Evolutionary conservation across 805 yeast species (phyloP).

Genomic region (Candida anglica): DNA sequence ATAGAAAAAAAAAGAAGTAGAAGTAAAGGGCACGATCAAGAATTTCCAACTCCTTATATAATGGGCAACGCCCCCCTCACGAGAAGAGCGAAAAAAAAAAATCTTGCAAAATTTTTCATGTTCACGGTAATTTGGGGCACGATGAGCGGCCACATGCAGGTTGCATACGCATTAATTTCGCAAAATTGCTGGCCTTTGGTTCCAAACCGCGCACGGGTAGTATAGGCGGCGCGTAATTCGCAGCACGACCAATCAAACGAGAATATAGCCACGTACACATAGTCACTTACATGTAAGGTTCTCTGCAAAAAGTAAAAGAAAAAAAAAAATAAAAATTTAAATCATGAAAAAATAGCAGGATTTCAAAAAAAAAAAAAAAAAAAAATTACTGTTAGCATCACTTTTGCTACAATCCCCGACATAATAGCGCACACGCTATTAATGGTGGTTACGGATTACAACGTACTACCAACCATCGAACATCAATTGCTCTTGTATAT

Average conservation of each 20-base stretch:
- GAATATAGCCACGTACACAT: slow-evolving; percentile 2
- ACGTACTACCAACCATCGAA: no score
- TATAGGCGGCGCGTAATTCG: slow-evolving; percentile 3
- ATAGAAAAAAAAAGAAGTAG: neutral
- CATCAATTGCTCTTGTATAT: no score
- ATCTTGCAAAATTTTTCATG: neutral
- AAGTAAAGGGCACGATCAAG: neutral
- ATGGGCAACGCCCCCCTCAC: slow-evolving; percentile 1
- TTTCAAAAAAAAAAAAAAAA: neutral
- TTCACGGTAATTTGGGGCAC: slow-evolving; percentile 1
- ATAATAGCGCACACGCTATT: no score
- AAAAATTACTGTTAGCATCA: no score
- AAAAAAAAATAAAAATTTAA: neutral
- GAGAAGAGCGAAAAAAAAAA: slow-evolving; percentile 1
- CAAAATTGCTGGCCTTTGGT: neutral
- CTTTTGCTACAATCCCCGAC: no score
- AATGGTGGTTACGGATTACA: no score
- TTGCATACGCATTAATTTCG: neutral
- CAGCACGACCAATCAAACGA: neutral
- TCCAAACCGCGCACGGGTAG: no score
- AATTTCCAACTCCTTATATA: slow-evolving; percentile 5
- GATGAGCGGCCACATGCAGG: slow-evolving; percentile 1
- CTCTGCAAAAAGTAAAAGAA: neutral
- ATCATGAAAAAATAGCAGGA: no score
- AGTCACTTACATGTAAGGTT: no score